Evolutionary conservation across 352 stramenopile species (phyloP).

Genomic region (Pythium graminicola): DNA sequence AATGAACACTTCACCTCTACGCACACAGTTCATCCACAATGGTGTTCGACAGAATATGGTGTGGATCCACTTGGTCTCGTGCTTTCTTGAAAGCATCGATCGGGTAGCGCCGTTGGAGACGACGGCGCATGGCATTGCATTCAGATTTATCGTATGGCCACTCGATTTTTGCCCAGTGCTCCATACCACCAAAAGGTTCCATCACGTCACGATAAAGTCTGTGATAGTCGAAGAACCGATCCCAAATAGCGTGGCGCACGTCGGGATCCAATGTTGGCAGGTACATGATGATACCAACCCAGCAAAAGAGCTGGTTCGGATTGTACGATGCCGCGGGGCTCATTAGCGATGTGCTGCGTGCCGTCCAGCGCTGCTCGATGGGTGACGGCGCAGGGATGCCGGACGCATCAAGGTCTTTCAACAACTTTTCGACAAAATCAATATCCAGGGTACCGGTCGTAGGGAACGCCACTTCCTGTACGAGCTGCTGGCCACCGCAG

Average conservation of each 20-base stretch:
- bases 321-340: constrained; percentile 87
- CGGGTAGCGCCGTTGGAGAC: constrained; percentile 78
- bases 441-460: constrained; percentile 78
- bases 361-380: constrained; percentile 98
- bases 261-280: constrained; percentile 69
- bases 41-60: constrained; percentile 89
- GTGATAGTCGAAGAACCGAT: constrained; percentile 93
- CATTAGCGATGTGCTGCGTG: constrained; percentile 87
- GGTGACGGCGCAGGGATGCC: constrained; percentile 92
- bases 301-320: constrained; percentile 80
- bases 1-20: constrained; percentile 13
- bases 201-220: constrained; percentile 84
- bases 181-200: constrained; percentile 80
- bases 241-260: constrained; percentile 71
- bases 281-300: constrained; percentile 98
- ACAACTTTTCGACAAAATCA: constrained; percentile 91
- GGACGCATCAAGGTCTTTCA: constrained; percentile 89
- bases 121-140: constrained; percentile 44
- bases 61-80: constrained; percentile 88
- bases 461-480: constrained; percentile 96
- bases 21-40: constrained; percentile 80
- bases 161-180: constrained; percentile 98
- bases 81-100: constrained; percentile 88
- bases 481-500: constrained; percentile 97
- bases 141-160: constrained; percentile 50